Base-by-base conservation (phyloP, 768 basidiomycete species). In the Cystofilobasidium bisporidii region DNA sequence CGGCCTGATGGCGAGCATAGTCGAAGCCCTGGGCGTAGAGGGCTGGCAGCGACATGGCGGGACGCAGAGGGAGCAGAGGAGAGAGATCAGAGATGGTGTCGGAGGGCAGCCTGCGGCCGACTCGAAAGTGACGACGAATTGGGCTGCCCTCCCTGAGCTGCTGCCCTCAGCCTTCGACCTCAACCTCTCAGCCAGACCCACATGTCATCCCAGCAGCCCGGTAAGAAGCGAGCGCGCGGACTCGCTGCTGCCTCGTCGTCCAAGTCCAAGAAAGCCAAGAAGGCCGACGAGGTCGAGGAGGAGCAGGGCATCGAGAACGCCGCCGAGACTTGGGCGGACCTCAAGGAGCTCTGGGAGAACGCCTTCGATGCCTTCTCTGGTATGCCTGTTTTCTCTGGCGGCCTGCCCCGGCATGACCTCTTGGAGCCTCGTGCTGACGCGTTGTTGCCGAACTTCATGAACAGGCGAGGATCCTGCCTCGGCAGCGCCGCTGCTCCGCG, bases 401-500 rank as follows among this genome's bases (percentile, higher is more conserved):
- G 3, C 26, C 22, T n/a, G n/a, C n/a, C n/a, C n/a, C n/a, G n/a
- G n/a, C n/a, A n/a, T n/a, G n/a, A n/a, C n/a, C n/a, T n/a, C n/a
- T n/a, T n/a, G n/a, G n/a, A n/a, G n/a, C n/a, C n/a, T n/a, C n/a
- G n/a, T 61, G 5, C 12, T 22, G 26, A n/a, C 1, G 9, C 24
- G 41, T 8, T 22, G 20, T 6, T 24, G 33, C n/a, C 26, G 40
- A 41, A 26, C 14, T n/a, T 6, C 47, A 5, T 36, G 6, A 12
- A 5, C 12, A 66, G 65, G 58, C n/a, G 41, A 56, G 22, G 65
- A 66, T 26, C 65, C 65, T 33, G 57, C 65, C 11, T 20, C 65
- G 26, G 65, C 65, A 14, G 57, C 58, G 17, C 65, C 65, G 3
- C 65, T 66, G n/a, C 58, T 66, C 14, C 65, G 65, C 38, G 65